Evolutionary conservation across 208 protist genomes (phyloP), one percentile per base, ranked within the genome.

Genomic region (Vickermania spadyakhi): DNA sequence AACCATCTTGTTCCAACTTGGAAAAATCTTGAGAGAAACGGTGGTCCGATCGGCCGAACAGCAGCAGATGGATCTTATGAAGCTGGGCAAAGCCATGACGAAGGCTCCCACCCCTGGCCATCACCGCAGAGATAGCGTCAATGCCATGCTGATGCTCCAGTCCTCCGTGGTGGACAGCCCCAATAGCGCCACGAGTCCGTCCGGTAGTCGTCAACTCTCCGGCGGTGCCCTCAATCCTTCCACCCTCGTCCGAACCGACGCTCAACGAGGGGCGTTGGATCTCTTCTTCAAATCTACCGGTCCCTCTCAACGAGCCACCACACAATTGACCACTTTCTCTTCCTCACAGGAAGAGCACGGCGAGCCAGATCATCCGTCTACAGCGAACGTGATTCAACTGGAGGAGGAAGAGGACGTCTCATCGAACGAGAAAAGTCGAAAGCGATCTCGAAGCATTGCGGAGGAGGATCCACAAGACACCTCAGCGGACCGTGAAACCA

Each of bases 241-340:
- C 58, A 86, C 70, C 18, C 41, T 89, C 51, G 81, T 91, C 56
- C 87, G 87, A 13, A 77, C 89, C 50, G 84, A 91, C 58, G 72
- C 72, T 22, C 87, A 94, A 53, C 63, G 70, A 31, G 87, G 87
- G 1, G 83, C 86, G 28, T 60, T 93, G 28, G 86, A 93, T 59
- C 68, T 58, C 14, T 90, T 86, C 66, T 65, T 90, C 18, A 45
- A 45, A 45, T n/a, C 36, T 45, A 18, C n/a, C n/a, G n/a, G n/a
- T n/a, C n/a, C n/a, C n/a, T n/a, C n/a, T n/a, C n/a, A n/a, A n/a
- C n/a, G n/a, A n/a, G n/a, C n/a, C n/a, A n/a, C n/a, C n/a, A n/a
- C n/a, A n/a, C n/a, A n/a, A n/a, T n/a, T n/a, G n/a, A n/a, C n/a
- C n/a, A n/a, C n/a, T n/a, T n/a, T n/a, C n/a, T n/a, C n/a, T n/a